Evolutionary conservation across 2,329 filamentous ascomycete species (phyloP).

Genomic region (Leptographium procerum): DNA sequence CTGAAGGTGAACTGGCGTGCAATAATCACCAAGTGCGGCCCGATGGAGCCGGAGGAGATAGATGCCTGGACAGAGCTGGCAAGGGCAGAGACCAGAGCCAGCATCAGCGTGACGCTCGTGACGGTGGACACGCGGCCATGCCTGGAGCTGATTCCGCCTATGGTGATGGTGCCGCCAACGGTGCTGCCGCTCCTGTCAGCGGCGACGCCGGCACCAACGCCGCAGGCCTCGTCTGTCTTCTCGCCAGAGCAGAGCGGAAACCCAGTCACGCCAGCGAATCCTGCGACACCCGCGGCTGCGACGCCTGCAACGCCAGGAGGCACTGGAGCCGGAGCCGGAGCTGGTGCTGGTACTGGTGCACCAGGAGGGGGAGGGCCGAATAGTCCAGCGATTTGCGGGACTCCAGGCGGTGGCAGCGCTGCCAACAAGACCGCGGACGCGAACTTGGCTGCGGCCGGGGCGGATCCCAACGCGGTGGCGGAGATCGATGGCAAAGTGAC

Average conservation of each 20-base stretch:
- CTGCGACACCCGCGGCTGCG: slow-evolving; percentile 14
- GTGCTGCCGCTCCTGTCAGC: slow-evolving; percentile 27
- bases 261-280: slow-evolving; percentile 33
- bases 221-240: slow-evolving; percentile 40
- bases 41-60: slow-evolving; percentile 56
- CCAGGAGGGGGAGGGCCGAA: neutral
- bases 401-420: neutral
- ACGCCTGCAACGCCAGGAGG: slow-evolving; percentile 14
- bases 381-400: slow-evolving; percentile 3
- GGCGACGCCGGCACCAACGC: slow-evolving; percentile 58
- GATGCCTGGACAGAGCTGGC: slow-evolving; percentile 45
- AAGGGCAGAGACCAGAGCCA: slow-evolving; percentile 37
- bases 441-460: slow-evolving; percentile 7
- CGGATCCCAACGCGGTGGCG: slow-evolving; percentile 25
- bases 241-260: slow-evolving; percentile 48
- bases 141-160: slow-evolving; percentile 49
- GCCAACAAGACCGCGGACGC: slow-evolving; percentile 26
- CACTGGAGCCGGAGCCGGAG: neutral
- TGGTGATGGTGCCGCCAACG: slow-evolving; percentile 34
- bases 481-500: slow-evolving; percentile 47
- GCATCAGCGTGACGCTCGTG: slow-evolving; percentile 46
- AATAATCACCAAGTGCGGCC: slow-evolving; percentile 59
- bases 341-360: neutral
- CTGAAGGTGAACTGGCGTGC: slow-evolving; percentile 68
- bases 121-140: slow-evolving; percentile 55